Percentiles rank a stretch among this genome's conserved stretches.
phyloP scores from a whole-genome alignment of 495 filamentous ascomycete genomes.

The Hypoxylon crocopeplum region DNA sequence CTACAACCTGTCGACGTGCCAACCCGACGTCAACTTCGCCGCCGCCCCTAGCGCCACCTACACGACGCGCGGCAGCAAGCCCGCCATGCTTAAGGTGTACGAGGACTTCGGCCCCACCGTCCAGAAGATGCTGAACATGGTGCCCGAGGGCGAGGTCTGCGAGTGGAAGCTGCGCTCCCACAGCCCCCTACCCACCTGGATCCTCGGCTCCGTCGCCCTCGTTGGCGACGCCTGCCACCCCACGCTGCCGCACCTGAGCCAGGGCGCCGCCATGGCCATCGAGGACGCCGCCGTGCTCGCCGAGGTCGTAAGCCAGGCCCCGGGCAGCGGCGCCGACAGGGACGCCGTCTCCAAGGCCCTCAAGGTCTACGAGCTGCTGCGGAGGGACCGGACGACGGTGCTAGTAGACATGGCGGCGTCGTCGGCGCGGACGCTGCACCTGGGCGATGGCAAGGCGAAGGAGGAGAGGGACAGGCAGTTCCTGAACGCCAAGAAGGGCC shows the following conservation, averaged over 20 bases:
- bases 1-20: slow-evolving; percentile 79
- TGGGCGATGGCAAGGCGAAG: slow-evolving; percentile 77
- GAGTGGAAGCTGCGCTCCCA: slow-evolving; percentile 82
- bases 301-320: slow-evolving; percentile 65
- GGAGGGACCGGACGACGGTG: slow-evolving; percentile 72
- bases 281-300: slow-evolving; percentile 79
- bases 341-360: neutral
- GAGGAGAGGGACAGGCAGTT: slow-evolving; percentile 78
- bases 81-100: slow-evolving; percentile 70
- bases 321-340: slow-evolving; percentile 46
- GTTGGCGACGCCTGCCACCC: slow-evolving; percentile 83
- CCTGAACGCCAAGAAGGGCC: slow-evolving; percentile 62
- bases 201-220: slow-evolving; percentile 69
- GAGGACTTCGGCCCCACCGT: slow-evolving; percentile 75
- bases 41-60: slow-evolving; percentile 76
- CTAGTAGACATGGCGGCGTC: slow-evolving; percentile 75
- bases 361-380: slow-evolving; percentile 72
- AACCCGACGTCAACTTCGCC: slow-evolving; percentile 77
- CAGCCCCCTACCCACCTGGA: slow-evolving; percentile 73
- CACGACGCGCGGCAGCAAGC: slow-evolving; percentile 75
- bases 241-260: slow-evolving; percentile 76
- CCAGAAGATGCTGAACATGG: slow-evolving; percentile 74
- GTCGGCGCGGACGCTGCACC: slow-evolving; percentile 70
- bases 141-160: slow-evolving; percentile 80
- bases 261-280: slow-evolving; percentile 87